phyloP scores from a whole-genome alignment of 371 early-diverging fungal species.

The Actinomucor elegans region DNA sequence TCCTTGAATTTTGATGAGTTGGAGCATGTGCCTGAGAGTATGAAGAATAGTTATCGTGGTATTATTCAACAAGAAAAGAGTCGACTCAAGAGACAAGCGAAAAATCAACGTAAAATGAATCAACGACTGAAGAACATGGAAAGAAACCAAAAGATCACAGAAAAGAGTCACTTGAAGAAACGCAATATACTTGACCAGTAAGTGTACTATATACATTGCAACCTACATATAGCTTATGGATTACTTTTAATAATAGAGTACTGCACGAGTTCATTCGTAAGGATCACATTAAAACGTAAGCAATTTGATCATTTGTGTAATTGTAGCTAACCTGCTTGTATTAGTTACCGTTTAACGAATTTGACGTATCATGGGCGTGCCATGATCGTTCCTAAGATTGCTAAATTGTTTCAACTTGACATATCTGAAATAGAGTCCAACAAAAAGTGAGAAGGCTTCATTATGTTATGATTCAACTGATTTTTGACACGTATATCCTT shows the following conservation, averaged over 20 bases:
- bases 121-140: background rate
- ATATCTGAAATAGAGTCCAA: background rate
- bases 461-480: background rate
- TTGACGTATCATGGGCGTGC: constrained; percentile 14
- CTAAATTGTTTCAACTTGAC: constrained; percentile 17
- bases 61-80: constrained; percentile 1
- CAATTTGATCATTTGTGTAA: too few relatives aligned
- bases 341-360: constrained; percentile 2
- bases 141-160: background rate
- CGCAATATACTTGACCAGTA: constrained; percentile 8
- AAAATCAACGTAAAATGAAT: constrained; percentile 1
- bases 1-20: background rate
- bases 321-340: too few relatives aligned
- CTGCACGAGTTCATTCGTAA: constrained; percentile 8
- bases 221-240: background rate
- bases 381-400: constrained; percentile 14
- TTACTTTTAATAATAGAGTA: constrained; percentile 4
- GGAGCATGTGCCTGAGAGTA: constrained; percentile 1
- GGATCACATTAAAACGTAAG: background rate
- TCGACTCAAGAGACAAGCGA: background rate
- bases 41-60: constrained; percentile 6
- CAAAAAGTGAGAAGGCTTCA: background rate
- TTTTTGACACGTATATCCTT: background rate
- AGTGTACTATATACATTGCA: background rate
- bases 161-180: background rate